Base-by-base conservation (phyloP, 202 grass and related monocot species). In the Brachypodium distachyon region DNA sequence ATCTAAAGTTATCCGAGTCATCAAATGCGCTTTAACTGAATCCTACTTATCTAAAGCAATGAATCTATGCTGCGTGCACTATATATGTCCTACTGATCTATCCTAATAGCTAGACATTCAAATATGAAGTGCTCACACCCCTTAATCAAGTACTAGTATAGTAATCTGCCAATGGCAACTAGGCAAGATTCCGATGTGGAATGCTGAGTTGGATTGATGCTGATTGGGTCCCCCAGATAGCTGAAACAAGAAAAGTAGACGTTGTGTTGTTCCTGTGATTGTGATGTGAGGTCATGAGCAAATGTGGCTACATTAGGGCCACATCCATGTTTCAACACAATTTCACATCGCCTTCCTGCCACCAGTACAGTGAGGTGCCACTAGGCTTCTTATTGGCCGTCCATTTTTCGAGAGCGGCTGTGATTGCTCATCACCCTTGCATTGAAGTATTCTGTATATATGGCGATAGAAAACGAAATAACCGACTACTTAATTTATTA, bases 161-260 rank as follows among this genome's bases (percentile, higher is more conserved):
- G 46, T n/a, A 39, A 37, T 63, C 50, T 38, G 6, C 1, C 19
- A 29, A 61, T 53, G 75, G 12, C 36, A 16, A 56, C 54, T 65
- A 27, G 29, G 18, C 22, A 49, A 66, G 56, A 66, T 72, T 87
- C 65, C 17, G 21, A 42, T 21, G 48, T 44, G 57, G 73, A 65
- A 59, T 51, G 84, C 73, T 77, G 78, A 87, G 47, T 65, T 76
- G 57, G 84, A 87, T 27, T 46, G 78, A 72, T 77, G 64, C 54
- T 61, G 21, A 25, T 1, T 3, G 60, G 69, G 70, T 13, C 58
- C 70, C 4, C 12, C 7, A 14, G 7, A 56, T 44, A 42, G 4
- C 17, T 37, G 3, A 28, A 57, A 39, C 46, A 51, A 73, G 39
- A 74, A 85, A 41, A 57, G 75, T 36, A 48, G 29, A 37, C 28